A percentile compares a stretch with the other conserved stretches of the same genome.
Conservation (phyloP, 192 early-diverging fungal genomes). For the Dissophora globulifera region DNA sequence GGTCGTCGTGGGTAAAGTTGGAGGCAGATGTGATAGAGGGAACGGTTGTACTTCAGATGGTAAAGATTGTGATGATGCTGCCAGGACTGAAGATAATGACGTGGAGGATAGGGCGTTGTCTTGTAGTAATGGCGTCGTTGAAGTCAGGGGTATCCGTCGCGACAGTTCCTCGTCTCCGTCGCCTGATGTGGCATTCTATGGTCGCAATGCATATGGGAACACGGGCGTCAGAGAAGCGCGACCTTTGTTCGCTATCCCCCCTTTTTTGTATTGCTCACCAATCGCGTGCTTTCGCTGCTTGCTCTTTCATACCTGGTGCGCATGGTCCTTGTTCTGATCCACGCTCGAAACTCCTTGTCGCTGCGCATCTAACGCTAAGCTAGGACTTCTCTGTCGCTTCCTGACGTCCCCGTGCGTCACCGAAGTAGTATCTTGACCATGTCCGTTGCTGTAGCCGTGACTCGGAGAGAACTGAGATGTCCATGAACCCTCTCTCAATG, state of each 20-base stretch:
- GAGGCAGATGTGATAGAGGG: not conserved
- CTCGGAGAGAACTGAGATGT: constrained; percentile 10
- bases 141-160: not conserved
- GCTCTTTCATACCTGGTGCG: not conserved
- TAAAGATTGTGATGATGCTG: not conserved
- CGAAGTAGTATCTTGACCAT: not conserved
- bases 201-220: not conserved
- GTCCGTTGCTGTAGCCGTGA: not conserved
- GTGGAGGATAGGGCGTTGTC: not conserved
- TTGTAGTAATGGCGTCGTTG: not conserved
- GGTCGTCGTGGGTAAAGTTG: not conserved
- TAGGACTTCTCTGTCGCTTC: constrained; percentile 5
- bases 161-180: not conserved
- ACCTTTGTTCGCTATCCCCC: too few relatives aligned
- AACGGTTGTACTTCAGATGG: not conserved
- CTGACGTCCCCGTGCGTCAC: not conserved
- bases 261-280: too few relatives aligned
- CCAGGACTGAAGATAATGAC: too few relatives aligned
- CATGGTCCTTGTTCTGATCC: not conserved
- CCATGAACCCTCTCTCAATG: not conserved
- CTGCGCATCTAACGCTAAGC: not conserved
- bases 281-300: too few relatives aligned
- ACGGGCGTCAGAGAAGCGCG: not conserved
- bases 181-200: not conserved
- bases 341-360: too few relatives aligned